These are phyloP conservation scores for Amanita exitialis DNA, from an alignment of 768 basidiomycete species.

Conservation along the genomic window DNA sequence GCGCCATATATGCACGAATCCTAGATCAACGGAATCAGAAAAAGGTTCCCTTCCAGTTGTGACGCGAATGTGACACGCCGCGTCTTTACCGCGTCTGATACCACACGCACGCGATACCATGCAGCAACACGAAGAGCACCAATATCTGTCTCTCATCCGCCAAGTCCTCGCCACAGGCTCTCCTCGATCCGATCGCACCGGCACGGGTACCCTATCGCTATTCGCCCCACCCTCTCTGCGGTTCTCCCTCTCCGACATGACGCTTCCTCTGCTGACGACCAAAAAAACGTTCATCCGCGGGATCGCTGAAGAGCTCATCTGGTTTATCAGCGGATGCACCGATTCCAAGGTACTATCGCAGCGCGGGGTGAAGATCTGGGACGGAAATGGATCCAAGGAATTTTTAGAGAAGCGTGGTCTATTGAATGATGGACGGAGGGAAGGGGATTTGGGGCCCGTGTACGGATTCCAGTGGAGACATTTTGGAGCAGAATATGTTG, in stretches of 20 bases:
- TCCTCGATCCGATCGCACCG: slow-evolving; percentile 80
- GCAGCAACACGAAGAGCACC: slow-evolving; percentile 66
- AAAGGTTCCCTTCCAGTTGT: no score
- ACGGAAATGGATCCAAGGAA: slow-evolving; percentile 85
- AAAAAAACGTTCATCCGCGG: slow-evolving; percentile 91
- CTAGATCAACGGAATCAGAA: no score
- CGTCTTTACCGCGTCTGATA: neutral
- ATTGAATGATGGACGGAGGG: slow-evolving; percentile 59
- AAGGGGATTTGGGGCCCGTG: slow-evolving; percentile 93
- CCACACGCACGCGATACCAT: neutral
- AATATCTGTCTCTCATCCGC: slow-evolving; percentile 80
- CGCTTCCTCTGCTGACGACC: slow-evolving; percentile 87
- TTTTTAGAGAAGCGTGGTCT: slow-evolving; percentile 76
- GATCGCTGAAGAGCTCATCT: slow-evolving; percentile 88
- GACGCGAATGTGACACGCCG: neutral
- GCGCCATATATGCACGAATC: no score
- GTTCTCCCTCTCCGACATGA: slow-evolving; percentile 70
- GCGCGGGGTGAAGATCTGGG: slow-evolving; percentile 95
- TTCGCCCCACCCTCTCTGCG: slow-evolving; percentile 88
- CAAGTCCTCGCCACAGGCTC: slow-evolving; percentile 72
- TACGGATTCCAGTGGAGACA: slow-evolving; percentile 98
- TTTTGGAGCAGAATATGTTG: slow-evolving; percentile 77
- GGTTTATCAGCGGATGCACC: slow-evolving; percentile 85
- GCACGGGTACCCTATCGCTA: slow-evolving; percentile 85
- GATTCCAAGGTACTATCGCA: slow-evolving; percentile 67